These are phyloP conservation scores for Talaromyces sp. DNA, from an alignment of 2,329 filamentous ascomycete species.

Conservation along the genomic window DNA sequence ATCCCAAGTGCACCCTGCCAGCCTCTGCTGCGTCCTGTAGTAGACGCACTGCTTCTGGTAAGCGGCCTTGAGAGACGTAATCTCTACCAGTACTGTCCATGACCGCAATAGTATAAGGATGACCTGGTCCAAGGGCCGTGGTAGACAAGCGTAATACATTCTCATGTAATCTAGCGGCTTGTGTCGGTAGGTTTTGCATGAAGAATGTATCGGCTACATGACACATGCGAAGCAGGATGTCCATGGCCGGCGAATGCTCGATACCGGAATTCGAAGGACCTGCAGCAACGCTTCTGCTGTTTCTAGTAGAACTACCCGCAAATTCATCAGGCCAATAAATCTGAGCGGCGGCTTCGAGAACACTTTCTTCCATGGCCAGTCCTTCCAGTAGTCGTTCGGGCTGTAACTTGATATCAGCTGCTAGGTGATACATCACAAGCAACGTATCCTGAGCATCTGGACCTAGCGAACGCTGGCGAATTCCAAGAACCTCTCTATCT, in stretches of 20 bases:
- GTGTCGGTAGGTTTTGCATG: conserved; percentile 10
- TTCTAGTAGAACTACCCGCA: background rate
- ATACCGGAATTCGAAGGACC: background rate
- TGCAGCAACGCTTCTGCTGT: background rate
- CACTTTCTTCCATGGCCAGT: conserved; percentile 13
- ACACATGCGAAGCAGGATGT: conserved; percentile 18
- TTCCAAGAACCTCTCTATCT: conserved; percentile 6
- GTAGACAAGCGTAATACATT: conserved; percentile 19
- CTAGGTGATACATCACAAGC: conserved; percentile 14
- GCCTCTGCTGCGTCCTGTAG: conserved; percentile 20
- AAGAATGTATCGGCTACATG: conserved; percentile 19
- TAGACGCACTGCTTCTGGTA: conserved; percentile 18
- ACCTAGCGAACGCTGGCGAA: conserved; percentile 15
- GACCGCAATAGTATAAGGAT: conserved; percentile 20
- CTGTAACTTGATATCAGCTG: conserved; percentile 16
- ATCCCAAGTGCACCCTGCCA: conserved; percentile 18
- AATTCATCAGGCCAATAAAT: conserved; percentile 11
- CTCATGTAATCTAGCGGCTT: conserved; percentile 17
- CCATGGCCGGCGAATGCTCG: conserved; percentile 14
- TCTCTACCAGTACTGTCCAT: conserved; percentile 21
- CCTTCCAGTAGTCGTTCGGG: conserved; percentile 11
- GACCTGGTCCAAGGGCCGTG: conserved; percentile 17
- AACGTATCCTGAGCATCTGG: conserved; percentile 13
- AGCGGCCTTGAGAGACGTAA: conserved; percentile 18
- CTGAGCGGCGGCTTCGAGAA: conserved; percentile 16